Base-by-base conservation (phyloP, 495 filamentous ascomycete genomes). In the Lichina pygmaea region DNA sequence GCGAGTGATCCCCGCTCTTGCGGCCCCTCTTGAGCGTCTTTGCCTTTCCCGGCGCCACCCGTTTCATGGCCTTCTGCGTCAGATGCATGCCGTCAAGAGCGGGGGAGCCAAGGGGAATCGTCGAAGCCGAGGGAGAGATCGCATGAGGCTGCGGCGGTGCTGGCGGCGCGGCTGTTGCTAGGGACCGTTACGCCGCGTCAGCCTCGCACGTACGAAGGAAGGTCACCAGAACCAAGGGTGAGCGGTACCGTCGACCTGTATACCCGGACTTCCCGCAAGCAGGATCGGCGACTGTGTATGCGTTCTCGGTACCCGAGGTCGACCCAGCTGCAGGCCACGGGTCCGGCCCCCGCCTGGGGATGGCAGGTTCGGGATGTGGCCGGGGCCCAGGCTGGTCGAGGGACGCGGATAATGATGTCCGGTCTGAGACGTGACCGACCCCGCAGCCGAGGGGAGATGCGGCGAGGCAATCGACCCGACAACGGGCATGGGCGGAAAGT, bases 401-500 rank as follows among this genome's bases (percentile, higher is more conserved):
- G 86, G 73, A 40, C 58, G 58, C 55, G 52, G 15, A 24, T 24
- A 24, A 24, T 24, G 24, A 24, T 24, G 24, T 24, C 24, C 24
- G 24, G 24, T 24, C 24, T 24, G 24, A 24, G 24, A 24, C 24
- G 24, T 2, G 24, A 24, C 24, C 24, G 24, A 24, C 24, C 24
- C 24, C 24, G 24, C 24, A 24, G 24, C 24, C 24, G 24, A 24
- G 24, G 24, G 24, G 24, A 24, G 24, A 24, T 24, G 24, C 24
- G 24, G 24, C 24, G 36, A 15, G 2, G 36, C 1, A 3, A 39
- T 11, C 36, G 36, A 39, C 11, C 36, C 36, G 36, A 5, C 36
- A 39, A 39, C 11, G 8, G 83, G 81, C 69, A 86, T 85, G 9
- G 79, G 76, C 15, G 86, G 81, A 54, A 94, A 95, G 58, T 95